Evolutionary conservation across 129 eudicot species (phyloP).

Genomic region (Ambrosia artemisiifolia): DNA sequence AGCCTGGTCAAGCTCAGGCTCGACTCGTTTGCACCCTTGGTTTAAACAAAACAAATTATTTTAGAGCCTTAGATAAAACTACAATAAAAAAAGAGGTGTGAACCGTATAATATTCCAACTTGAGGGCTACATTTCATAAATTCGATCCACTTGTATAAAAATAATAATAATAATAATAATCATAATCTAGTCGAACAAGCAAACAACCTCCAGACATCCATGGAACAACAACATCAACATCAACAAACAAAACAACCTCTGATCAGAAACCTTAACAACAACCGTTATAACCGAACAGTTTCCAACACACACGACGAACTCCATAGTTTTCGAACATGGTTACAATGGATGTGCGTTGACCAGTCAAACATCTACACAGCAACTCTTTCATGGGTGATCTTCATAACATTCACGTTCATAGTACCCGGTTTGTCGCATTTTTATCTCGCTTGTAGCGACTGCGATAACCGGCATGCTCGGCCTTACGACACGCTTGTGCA

Average conservation of each 20-base stretch:
- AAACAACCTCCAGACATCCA: no score
- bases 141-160: no score
- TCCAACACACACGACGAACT: constrained; percentile 75
- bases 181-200: no score
- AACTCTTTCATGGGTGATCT: constrained; percentile 61
- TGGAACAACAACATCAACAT: not conserved
- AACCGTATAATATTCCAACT: no score
- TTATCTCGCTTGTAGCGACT: constrained; percentile 55
- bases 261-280: no score
- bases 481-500: constrained; percentile 70
- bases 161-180: no score
- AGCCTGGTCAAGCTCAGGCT: no score
- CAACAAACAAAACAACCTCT: not conserved
- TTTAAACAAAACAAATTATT: no score
- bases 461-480: constrained; percentile 56
- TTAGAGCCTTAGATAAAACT: no score
- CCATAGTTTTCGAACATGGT: constrained; percentile 64
- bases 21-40: no score
- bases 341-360: constrained; percentile 83
- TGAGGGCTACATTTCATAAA: no score
- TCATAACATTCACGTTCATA: constrained; percentile 50
- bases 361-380: constrained; percentile 52
- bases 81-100: no score
- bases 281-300: constrained; percentile 35
- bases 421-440: constrained; percentile 72